Base-by-base conservation (phyloP, 768 basidiomycete species). In the Cyclocybe aegerita region DNA sequence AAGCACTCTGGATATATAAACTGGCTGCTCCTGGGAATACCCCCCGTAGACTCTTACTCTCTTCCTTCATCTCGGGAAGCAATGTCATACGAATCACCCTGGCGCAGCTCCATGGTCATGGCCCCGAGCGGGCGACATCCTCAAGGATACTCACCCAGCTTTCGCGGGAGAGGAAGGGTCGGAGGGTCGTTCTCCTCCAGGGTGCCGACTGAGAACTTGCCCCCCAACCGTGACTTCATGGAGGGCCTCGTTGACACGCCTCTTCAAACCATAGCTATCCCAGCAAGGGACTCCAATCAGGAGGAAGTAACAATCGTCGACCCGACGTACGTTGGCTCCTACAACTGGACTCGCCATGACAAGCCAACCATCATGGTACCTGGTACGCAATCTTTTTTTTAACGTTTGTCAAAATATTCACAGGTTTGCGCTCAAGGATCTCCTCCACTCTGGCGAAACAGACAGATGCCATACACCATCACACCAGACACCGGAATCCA, bases 401-500 rank as follows among this genome's bases (percentile, higher is more conserved):
- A n/a, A 10, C 23, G 9, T 35, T n/a, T 32, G 1, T 10, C 45
- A 6, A 6, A 10, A 12, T 29, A 42, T 16, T 42, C 53, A 80
- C 23, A 61, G 11, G 8, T 40, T 29, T 39, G 1, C 35, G 7
- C 15, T 15, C 49, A 86, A 23, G 84, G 83, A 0, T 80, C 79
- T 0, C 83, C 85, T 0, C 72, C 76, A 16, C 64, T 75, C 46
- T 86, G 85, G 86, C 66, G 59, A 2, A 69, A 77, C 53, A 66
- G 66, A 14, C 39, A 63, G 0, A 56, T 72, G 5, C 83, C 86
- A 3, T 79, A 71, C 56, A 70, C 61, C 6, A 80, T 88, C 9
- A 69, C 72, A 4, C 70, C 68, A 11, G 87, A 88, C 59, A 60
- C 58, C 4, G 82, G 81, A 0, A 30, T 68, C 8, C 60, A 66